Percentiles rank a stretch among this genome's conserved stretches.
phyloP scores from a whole-genome alignment of 495 filamentous ascomycete species.

The Podospora didyma region DNA sequence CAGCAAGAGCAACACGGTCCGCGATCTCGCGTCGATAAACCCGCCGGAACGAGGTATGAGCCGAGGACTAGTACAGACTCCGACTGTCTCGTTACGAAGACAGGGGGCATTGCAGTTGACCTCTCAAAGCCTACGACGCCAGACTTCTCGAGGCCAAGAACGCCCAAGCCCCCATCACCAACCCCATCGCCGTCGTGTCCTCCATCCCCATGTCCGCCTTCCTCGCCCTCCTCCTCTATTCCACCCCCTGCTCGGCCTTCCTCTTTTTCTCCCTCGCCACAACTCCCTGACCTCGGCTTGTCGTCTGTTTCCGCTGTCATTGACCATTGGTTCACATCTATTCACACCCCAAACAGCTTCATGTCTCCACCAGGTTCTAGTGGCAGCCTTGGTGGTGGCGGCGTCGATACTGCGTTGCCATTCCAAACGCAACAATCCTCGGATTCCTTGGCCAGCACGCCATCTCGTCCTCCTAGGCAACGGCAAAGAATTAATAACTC shows the following conservation, averaged over 20 bases:
- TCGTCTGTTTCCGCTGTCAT: constrained; percentile 14
- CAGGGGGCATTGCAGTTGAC: no score
- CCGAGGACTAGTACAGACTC: constrained; percentile 24
- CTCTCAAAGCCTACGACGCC: no score
- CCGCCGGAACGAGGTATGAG: constrained; percentile 31
- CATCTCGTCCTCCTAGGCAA: background rate
- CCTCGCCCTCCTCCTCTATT: constrained; percentile 11
- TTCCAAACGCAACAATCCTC: no score
- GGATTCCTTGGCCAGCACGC: background rate
- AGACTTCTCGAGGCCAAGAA: no score
- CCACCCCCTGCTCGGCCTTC: constrained; percentile 14
- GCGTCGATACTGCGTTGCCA: background rate
- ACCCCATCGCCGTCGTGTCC: no score
- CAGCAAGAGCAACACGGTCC: no score
- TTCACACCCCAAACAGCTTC: constrained; percentile 5
- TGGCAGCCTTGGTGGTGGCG: background rate
- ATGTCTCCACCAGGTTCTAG: background rate
- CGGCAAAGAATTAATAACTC: background rate
- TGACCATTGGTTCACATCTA: constrained; percentile 13
- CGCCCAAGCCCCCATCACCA: no score
- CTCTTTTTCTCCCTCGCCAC: background rate
- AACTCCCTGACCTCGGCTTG: background rate
- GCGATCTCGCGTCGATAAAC: constrained; percentile 35
- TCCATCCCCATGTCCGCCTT: background rate
- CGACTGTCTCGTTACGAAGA: constrained; percentile 21